Conservation (phyloP, 108 stramenopile species). For the Fragilaria radians region DNA sequence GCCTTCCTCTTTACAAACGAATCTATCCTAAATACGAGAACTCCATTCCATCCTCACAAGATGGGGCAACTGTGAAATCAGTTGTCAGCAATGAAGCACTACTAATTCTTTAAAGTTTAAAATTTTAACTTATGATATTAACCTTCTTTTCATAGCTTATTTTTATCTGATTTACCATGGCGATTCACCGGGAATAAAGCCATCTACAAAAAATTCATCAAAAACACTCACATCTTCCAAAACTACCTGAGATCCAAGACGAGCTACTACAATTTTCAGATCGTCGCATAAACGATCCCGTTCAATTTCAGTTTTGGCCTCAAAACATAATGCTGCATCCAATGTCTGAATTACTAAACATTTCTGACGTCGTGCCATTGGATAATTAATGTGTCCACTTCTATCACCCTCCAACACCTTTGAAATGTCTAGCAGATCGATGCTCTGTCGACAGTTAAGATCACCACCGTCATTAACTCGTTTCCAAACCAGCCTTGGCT, state of each 20-base stretch:
- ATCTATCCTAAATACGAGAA: constrained; percentile 91
- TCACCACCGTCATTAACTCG: background rate
- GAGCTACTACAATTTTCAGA: constrained; percentile 40
- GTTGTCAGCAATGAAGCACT: background rate
- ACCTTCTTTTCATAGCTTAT: background rate
- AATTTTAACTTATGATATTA: constrained; percentile 1
- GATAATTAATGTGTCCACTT: constrained; percentile 16
- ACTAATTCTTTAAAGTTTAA: background rate
- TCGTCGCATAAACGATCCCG: constrained; percentile 30
- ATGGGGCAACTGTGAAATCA: background rate
- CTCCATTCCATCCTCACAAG: background rate
- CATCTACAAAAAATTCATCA: constrained; percentile 32
- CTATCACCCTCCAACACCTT: constrained; percentile 20
- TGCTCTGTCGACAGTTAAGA: background rate
- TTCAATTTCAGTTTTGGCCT: constrained; percentile 29
- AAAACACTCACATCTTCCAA: constrained; percentile 7
- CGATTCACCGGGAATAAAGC: background rate
- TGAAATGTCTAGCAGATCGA: constrained; percentile 45
- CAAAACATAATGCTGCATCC: constrained; percentile 27
- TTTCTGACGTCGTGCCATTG: constrained; percentile 26
- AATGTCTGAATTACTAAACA: constrained; percentile 27
- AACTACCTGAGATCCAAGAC: constrained; percentile 25
- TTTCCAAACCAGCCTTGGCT: constrained; percentile 40
- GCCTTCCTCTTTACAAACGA: constrained; percentile 95
- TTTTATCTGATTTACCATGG: background rate